phyloP scores from a whole-genome alignment of 768 basidiomycete genomes.

The Podaxis sp. region DNA sequence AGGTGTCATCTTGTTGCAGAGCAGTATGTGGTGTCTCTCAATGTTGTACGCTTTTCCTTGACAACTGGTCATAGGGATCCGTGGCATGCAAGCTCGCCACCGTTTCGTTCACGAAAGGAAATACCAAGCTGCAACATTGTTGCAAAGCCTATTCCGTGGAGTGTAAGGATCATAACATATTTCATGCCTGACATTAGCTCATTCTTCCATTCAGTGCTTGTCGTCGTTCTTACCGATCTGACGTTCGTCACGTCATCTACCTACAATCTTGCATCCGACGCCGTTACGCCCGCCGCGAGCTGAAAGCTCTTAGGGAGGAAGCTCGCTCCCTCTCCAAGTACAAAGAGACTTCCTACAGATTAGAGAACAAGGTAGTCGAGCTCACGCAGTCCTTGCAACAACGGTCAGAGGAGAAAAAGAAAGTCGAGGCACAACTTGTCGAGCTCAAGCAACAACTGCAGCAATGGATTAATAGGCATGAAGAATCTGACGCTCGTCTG shows the following conservation, averaged over 20 bases:
- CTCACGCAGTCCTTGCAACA: slow-evolving; percentile 91
- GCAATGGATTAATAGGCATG: slow-evolving; percentile 81
- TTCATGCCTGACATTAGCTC: slow-evolving; percentile 4
- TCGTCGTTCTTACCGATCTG: slow-evolving; percentile 48
- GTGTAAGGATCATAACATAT: slow-evolving; percentile 49
- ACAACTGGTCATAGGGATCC: slow-evolving; percentile 45
- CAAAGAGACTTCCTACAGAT: slow-evolving; percentile 95
- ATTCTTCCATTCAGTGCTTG: slow-evolving; percentile 39
- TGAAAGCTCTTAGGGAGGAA: slow-evolving; percentile 80
- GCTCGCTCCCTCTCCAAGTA: slow-evolving; percentile 97
- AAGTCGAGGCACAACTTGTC: slow-evolving; percentile 66
- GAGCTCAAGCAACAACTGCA: slow-evolving; percentile 84
- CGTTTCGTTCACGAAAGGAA: slow-evolving; percentile 53
- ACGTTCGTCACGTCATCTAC: slow-evolving; percentile 73
- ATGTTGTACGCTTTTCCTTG: neutral
- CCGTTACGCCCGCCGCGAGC: slow-evolving; percentile 78
- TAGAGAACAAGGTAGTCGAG: slow-evolving; percentile 99
- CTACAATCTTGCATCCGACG: slow-evolving; percentile 92
- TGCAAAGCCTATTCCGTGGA: slow-evolving; percentile 88
- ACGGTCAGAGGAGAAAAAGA: slow-evolving; percentile 88
- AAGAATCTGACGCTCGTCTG: slow-evolving; percentile 74
- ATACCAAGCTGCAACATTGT: slow-evolving; percentile 54
- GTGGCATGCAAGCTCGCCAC: slow-evolving; percentile 68
- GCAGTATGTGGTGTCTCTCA: slow-evolving; percentile 54
- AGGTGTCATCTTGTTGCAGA: slow-evolving; percentile 72